Evolutionary conservation across 73 alveolate species (phyloP), one percentile per base, ranked within the genome.

Genomic region (Durusdinium trenchii): DNA sequence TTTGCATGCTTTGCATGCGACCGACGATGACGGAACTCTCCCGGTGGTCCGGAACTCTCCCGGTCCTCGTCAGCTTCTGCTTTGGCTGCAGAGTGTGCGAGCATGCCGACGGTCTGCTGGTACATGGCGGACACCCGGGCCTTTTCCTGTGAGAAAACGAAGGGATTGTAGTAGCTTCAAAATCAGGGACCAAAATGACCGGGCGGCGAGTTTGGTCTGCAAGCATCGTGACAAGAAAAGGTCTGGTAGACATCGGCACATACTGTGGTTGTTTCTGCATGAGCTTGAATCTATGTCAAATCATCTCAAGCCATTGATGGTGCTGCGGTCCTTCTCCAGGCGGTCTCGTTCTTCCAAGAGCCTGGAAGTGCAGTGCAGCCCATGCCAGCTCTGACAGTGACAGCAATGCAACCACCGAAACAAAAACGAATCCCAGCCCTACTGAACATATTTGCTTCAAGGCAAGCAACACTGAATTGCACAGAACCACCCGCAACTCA

Each of bases 61-160:
- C 73, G n/a, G 43, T 35, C 94, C 94, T 51, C 76, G n/a, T 51
- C 94, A 0, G 94, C 94, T 38, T 91, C 89, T 1, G 87, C 98
- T 5, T 57, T 91, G 78, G 98, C 96, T 18, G 96, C 98, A 9
- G 98, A 91, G 43, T 91, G 98, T 47, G 98, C 98, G 60, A 91
- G 57, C 98, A 91, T 91, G 75, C 89, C 98, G 43, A 91, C 71
- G 89, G 98, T 91, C 98, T 91, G 98, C 76, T 91, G 98, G 98
- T 91, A 91, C 43, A 91, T 73, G 57, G 87, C 62, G 45, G 87
- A 91, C 10, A 69, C 98, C 26, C 98, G 98, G 5, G 78, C 54
- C 78, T 91, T 91, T 89, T 91, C 98, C 98, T 91, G 87, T 43
- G 40, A 43, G 47, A 23, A 82, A 23, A 48, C 10, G 50, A 54